Conservation (phyloP, 1,284 basidiomycete genomes). For the Cutaneotrichosporon sp. region DNA sequence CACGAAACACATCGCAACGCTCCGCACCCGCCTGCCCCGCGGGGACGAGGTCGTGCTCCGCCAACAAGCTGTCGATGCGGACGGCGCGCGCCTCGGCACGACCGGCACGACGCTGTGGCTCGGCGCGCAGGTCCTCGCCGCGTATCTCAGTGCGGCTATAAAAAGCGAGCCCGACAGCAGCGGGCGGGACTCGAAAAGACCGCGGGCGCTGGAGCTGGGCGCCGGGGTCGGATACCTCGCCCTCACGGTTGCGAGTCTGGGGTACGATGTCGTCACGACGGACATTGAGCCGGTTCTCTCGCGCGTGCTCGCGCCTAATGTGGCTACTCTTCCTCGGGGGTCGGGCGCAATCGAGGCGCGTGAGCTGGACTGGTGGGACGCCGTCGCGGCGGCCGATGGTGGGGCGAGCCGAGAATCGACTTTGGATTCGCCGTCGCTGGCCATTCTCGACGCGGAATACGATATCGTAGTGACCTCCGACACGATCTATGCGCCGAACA, state of each 20-base stretch:
- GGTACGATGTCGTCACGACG: conserved; percentile 72
- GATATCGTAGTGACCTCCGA: conserved; percentile 80
- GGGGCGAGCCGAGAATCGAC: neutral
- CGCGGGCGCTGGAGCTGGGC: conserved; percentile 68
- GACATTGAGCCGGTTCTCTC: conserved; percentile 67
- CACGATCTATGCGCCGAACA: conserved; percentile 66
- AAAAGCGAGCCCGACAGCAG: conserved; percentile 25
- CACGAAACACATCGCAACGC: conserved; percentile 62
- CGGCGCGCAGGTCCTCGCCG: conserved; percentile 66
- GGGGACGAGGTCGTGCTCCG: conserved; percentile 31
- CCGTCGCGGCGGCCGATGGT: neutral
- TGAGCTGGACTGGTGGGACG: conserved; percentile 56
- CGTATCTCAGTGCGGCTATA: conserved; percentile 52
- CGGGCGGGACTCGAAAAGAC: neutral
- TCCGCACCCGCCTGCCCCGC: conserved; percentile 54
- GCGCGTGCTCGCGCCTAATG: conserved; percentile 62
- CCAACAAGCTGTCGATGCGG: conserved; percentile 31
- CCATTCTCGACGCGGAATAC: conserved; percentile 35
- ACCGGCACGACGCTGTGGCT: conserved; percentile 89
- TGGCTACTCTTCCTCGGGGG: conserved; percentile 42
- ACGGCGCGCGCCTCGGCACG: conserved; percentile 46
- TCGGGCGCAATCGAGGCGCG: conserved; percentile 55
- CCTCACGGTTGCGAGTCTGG: conserved; percentile 63
- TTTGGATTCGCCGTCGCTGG: too few species aligned
- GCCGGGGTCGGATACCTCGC: conserved; percentile 74